Evolutionary conservation across 345 rosid species (phyloP), one percentile per base, ranked within the genome.

Genomic region (Clausena lansium): DNA sequence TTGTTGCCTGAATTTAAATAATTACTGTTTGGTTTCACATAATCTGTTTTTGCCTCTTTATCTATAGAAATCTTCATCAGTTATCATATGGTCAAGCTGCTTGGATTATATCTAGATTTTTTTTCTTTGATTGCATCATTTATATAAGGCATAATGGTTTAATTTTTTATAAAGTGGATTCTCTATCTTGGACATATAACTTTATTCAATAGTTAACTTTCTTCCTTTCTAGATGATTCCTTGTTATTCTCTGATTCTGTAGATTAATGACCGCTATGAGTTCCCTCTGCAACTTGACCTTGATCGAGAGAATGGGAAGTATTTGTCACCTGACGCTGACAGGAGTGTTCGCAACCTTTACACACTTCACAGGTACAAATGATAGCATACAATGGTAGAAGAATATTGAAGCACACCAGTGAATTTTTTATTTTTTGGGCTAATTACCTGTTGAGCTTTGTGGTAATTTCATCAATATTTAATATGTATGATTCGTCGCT

Each of bases 191-290:
- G 41, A n/a, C 59, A 20, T 55, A 38, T n/a, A 30, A 24, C 69
- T 60, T 58, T 17, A 19, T 39, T 68, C 0, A 14, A 14, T 60
- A 35, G 35, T 55, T n/a, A 14, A 30, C 72, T 1, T 59, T 66
- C 70, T 41, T 8, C 20, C 3, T 20, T 2, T 41, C 66, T 59
- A 15, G 39, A 22, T 28, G 22, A 45, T 61, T 38, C 24, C 39
- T 78, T 27, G 33, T 64, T 78, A 9, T 52, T 1, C 47, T 25
- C 67, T 82, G 58, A 73, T 79, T 83, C 13, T 83, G 78, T 82
- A 95, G 99, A 95, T 95, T 81, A 95, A 95, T 81, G 99, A 95
- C 76, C 97, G 97, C 24, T 95, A 95, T 79, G 99, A 95, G 77
- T 95, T 95, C 70, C 99, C 99, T 64, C 87, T 92, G 69, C 92